phyloP scores from a whole-genome alignment of 2,329 filamentous ascomycete species.

The Rhexocercosporidium sp. region DNA sequence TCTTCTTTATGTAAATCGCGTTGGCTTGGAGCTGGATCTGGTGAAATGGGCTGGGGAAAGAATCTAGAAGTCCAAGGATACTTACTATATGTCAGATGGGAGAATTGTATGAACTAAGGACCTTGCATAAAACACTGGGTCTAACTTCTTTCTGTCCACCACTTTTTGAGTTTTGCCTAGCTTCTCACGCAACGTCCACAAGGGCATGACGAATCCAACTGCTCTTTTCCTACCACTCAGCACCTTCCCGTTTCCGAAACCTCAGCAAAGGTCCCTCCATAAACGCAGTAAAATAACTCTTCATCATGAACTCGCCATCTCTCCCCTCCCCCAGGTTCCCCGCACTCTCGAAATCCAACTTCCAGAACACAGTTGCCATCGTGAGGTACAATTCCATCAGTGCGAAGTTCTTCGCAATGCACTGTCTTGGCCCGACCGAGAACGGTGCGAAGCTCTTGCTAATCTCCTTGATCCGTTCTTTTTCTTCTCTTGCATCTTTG shows the following conservation, averaged over 20 bases:
- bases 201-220: no score
- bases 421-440: slow-evolving; percentile 44
- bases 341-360: slow-evolving; percentile 22
- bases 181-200: no score
- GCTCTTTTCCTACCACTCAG: neutral
- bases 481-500: slow-evolving; percentile 14
- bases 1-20: no score
- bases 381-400: slow-evolving; percentile 34
- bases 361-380: slow-evolving; percentile 31
- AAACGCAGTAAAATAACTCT: slow-evolving; percentile 73
- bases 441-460: slow-evolving; percentile 43
- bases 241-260: slow-evolving; percentile 45
- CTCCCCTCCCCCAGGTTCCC: slow-evolving; percentile 55
- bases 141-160: no score
- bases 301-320: slow-evolving; percentile 67
- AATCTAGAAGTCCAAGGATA: no score
- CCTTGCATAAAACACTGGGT: no score
- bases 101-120: no score
- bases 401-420: slow-evolving; percentile 43
- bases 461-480: slow-evolving; percentile 33
- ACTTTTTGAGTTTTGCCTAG: no score
- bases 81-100: no score
- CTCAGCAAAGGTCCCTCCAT: slow-evolving; percentile 73
- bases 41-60: no score
- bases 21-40: no score